Conservation (phyloP, 78 protist genomes). For the Speleostelium caveatum region DNA sequence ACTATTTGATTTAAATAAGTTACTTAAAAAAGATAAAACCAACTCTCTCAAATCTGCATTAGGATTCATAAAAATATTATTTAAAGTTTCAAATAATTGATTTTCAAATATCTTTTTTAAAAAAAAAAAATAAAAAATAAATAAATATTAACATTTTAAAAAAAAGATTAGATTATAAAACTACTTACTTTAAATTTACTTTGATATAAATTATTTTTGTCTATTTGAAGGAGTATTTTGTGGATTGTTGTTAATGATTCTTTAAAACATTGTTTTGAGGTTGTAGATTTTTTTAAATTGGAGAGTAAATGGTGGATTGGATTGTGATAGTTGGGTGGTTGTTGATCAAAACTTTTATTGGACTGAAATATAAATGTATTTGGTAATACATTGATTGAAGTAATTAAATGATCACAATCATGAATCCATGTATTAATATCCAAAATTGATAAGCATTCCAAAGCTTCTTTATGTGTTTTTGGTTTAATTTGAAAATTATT, state of each 20-base stretch:
- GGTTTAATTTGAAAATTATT: no score
- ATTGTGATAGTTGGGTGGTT: no score
- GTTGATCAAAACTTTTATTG: no score
- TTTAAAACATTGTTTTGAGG: neutral
- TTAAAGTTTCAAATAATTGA: neutral
- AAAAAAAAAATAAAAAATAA: neutral
- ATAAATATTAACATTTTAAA: neutral
- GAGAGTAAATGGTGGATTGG: no score
- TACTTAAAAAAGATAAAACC: slow-evolving; percentile 3
- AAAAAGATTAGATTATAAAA: neutral
- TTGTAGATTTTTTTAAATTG: no score
- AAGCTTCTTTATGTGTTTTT: no score
- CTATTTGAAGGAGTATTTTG: neutral
- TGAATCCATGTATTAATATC: no score
- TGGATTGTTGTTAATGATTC: neutral
- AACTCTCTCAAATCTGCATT: slow-evolving; percentile 47
- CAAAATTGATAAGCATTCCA: no score
- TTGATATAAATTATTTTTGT: neutral
- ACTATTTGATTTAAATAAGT: neutral
- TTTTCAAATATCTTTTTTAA: slow-evolving; percentile 6
- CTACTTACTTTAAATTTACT: neutral
- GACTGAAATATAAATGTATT: no score
- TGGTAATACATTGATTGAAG: no score
- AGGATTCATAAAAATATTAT: slow-evolving; percentile 6
- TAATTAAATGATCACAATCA: no score